These are phyloP conservation scores for Cyclotella atomus DNA, from an alignment of 108 stramenopile species.

Conservation along the genomic window DNA sequence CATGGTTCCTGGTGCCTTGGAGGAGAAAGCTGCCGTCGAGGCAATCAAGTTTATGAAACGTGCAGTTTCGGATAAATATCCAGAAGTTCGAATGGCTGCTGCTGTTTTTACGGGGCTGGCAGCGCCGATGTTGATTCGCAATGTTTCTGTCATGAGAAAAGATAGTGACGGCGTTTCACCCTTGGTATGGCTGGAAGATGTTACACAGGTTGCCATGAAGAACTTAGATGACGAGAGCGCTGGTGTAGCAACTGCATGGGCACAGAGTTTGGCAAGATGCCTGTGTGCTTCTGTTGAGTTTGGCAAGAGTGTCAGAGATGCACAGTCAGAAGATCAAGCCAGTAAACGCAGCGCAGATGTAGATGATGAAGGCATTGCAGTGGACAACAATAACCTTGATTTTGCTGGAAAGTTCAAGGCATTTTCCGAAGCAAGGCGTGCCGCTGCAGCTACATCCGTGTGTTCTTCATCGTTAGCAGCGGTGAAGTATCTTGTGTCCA, in stretches of 20 bases:
- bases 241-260: constrained; percentile 67
- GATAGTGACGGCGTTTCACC: constrained; percentile 29
- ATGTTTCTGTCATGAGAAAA: constrained; percentile 33
- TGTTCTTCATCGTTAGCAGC: constrained; percentile 60
- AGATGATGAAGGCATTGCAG: constrained; percentile 33
- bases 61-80: constrained; percentile 71
- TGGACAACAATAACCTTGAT: constrained; percentile 26
- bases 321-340: constrained; percentile 46
- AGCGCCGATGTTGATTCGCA: constrained; percentile 69
- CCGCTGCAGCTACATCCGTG: constrained; percentile 33
- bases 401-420: constrained; percentile 55
- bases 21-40: constrained; percentile 72
- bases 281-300: constrained; percentile 72
- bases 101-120: constrained; percentile 62
- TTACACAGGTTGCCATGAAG: constrained; percentile 63
- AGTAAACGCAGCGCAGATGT: constrained; percentile 47
- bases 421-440: constrained; percentile 41
- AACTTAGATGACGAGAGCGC: constrained; percentile 86
- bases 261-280: constrained; percentile 74
- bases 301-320: constrained; percentile 31
- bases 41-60: constrained; percentile 69
- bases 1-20: constrained; percentile 66
- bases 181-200: constrained; percentile 63
- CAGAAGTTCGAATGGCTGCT: constrained; percentile 72
- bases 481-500: constrained; percentile 59